Base-by-base conservation (phyloP, 148 eudicot genomes). In the Rhododendron mucronatum region DNA sequence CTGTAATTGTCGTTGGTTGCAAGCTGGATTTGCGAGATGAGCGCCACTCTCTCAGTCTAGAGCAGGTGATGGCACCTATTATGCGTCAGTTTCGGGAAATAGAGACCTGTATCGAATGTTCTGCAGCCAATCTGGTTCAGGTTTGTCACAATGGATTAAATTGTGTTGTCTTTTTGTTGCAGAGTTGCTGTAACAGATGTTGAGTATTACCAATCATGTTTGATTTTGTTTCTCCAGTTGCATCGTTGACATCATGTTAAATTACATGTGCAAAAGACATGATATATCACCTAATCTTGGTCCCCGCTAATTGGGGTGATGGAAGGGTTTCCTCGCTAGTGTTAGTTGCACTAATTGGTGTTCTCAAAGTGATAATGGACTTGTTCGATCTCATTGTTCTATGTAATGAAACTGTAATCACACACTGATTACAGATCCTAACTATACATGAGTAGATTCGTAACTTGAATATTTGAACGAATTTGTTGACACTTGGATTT, bases 101-200 rank as follows among this genome's bases (percentile, higher is more conserved):
- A 71, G 95, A 93, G 89, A 93, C 93, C 48, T 93, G 94, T 84
- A 89, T 93, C 80, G 95, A 93, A 81, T 93, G 95, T 86, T 92
- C 95, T 73, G 93, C 94, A 16, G 92, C 93, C 85, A 89, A 93
- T 80, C 83, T 89, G 85, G 88, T 93, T 55, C 95, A 93, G 91
- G 95, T 93, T 82, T 78, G 89, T 67, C 50, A 75, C 10, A 37
- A 26, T 77, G 14, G 35, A 65, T 73, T 39, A 53, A 47, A 9
- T 81, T 71, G 44, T 84, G 69, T 9, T 63, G n/a, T 14, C 28
- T 26, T 81, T 86, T 45, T 78, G 51, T 83, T 63, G 9, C 59
- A 20, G 18, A 65, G 77, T 21, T 44, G 14, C 7, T 18, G 50
- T 44, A 13, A 41, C 15, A 7, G 20, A 26, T 28, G 15, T 10